These are phyloP conservation scores for Exophiala sp. DNA, from an alignment of 2,329 filamentous ascomycete genomes.

Conservation along the genomic window DNA sequence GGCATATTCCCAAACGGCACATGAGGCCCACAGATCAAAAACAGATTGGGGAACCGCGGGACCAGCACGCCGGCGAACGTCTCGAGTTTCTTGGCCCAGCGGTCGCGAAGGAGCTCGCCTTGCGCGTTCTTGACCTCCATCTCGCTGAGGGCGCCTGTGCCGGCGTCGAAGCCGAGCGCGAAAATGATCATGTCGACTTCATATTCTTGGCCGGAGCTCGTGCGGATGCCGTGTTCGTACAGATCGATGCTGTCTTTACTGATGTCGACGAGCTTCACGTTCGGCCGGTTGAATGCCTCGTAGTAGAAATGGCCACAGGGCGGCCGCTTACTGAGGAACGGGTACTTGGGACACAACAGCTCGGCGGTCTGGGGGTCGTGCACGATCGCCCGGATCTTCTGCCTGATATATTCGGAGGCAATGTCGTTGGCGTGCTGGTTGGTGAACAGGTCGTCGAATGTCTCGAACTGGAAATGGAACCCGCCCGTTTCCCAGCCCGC, in stretches of 20 bases:
- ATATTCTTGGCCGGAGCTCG: conserved; percentile 29
- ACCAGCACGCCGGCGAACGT: conserved; percentile 39
- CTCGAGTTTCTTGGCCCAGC: conserved; percentile 33
- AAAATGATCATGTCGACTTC: conserved; percentile 37
- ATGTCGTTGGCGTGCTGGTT: conserved; percentile 45
- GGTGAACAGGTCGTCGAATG: conserved; percentile 48
- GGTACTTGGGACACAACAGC: conserved; percentile 50
- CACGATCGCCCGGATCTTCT: conserved; percentile 48
- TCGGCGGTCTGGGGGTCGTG: conserved; percentile 46
- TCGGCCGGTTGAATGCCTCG: conserved; percentile 43
- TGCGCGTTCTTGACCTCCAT: conserved; percentile 35
- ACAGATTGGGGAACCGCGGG: conserved; percentile 42
- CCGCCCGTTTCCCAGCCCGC: conserved; percentile 41
- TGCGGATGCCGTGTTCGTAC: conserved; percentile 38
- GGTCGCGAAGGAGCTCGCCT: conserved; percentile 32
- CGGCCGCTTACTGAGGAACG: conserved; percentile 50
- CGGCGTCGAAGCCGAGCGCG: conserved; percentile 40
- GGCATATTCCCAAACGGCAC: neutral
- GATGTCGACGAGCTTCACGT: conserved; percentile 44
- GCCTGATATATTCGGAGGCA: conserved; percentile 51
- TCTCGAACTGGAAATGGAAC: conserved; percentile 47
- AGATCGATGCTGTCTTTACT: conserved; percentile 41
- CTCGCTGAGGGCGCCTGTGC: conserved; percentile 37
- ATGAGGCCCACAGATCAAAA: conserved; percentile 6
- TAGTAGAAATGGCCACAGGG: conserved; percentile 47